Base-by-base conservation (phyloP, 2,329 filamentous ascomycete genomes). In the Neobulgaria alba region DNA sequence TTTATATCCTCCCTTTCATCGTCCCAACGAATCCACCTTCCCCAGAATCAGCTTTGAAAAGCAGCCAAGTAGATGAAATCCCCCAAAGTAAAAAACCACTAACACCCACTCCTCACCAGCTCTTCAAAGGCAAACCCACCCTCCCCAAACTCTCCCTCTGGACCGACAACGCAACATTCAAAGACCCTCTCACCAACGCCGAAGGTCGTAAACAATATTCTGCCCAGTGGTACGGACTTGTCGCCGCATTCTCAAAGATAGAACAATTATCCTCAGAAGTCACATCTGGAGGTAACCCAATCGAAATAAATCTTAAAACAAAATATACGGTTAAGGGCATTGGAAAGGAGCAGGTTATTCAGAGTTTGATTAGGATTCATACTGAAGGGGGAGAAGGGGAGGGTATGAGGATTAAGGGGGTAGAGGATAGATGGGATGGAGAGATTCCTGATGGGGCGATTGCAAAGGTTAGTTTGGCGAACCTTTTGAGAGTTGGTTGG, bases 41-140 rank as follows among this genome's bases (percentile, higher is more conserved):
- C n/a, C n/a, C 20, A 8, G 17, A 15, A 15, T 10, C 9, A 33
- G 37, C 5, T 33, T 9, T 16, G 29, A 29, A 30, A 37, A 19
- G 16, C 26, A 18, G 17, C 30, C 40, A 34, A 37, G 20, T 5
- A 34, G 2, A 34, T 10, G 10, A 10, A 15, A 14, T n/a, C n/a
- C n/a, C n/a, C n/a, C n/a, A n/a, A n/a, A n/a, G n/a, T n/a, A n/a
- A n/a, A n/a, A n/a, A n/a, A n/a, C n/a, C n/a, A n/a, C 4, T 12
- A 32, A 8, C 26, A 20, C 29, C 33, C 12, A 33, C 26, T 8
- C 3, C 21, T 15, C 5, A 3, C 12, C 33, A 70, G 67, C 69
- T 81, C 35, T 81, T 80, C 55, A 71, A 73, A 23, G 76, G 76
- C 33, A 66, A 69, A 14, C 74, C 76, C 0, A 73, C 73, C 2